Evolutionary conservation across 1,284 basidiomycete genomes (phyloP).

Genomic region (Heterobasidion irregulare): DNA sequence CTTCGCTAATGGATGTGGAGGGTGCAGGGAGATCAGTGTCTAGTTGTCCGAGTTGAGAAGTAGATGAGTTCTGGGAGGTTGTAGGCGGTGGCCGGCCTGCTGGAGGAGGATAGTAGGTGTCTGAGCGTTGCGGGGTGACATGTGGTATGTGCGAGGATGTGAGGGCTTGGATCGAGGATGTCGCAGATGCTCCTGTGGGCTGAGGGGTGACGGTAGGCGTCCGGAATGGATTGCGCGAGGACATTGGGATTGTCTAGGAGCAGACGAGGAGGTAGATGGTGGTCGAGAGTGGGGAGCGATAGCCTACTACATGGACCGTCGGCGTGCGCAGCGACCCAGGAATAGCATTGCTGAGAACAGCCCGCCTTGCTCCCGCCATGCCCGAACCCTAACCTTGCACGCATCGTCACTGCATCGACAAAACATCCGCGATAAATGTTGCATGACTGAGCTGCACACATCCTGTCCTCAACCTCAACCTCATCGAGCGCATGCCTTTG

Average conservation of each 20-base stretch:
- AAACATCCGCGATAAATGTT: too few relatives aligned
- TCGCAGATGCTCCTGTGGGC: conserved; percentile 13
- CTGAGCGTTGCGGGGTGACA: neutral
- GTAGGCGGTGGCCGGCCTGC: neutral
- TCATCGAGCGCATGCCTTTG: too few relatives aligned
- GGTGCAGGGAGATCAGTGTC: neutral
- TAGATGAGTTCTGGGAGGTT: neutral
- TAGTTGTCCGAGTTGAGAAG: neutral
- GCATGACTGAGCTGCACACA: too few relatives aligned
- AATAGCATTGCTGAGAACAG: too few relatives aligned
- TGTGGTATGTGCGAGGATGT: neutral
- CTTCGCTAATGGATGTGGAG: neutral
- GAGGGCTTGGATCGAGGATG: neutral
- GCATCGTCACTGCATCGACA: too few relatives aligned
- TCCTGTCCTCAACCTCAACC: too few relatives aligned
- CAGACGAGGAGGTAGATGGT: too few relatives aligned
- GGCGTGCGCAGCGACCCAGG: too few relatives aligned
- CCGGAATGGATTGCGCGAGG: conserved; percentile 24
- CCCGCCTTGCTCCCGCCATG: too few relatives aligned
- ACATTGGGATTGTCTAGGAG: neutral
- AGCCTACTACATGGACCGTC: too few relatives aligned
- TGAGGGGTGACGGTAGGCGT: conserved; percentile 16
- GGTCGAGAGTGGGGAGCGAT: too few relatives aligned
- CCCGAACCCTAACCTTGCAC: too few relatives aligned
- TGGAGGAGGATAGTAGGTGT: neutral